A percentile compares a stretch with the other conserved stretches of the same genome.
phyloP scores from a whole-genome alignment of 2,329 filamentous ascomycete genomes.

The Aspergillus sp. region DNA sequence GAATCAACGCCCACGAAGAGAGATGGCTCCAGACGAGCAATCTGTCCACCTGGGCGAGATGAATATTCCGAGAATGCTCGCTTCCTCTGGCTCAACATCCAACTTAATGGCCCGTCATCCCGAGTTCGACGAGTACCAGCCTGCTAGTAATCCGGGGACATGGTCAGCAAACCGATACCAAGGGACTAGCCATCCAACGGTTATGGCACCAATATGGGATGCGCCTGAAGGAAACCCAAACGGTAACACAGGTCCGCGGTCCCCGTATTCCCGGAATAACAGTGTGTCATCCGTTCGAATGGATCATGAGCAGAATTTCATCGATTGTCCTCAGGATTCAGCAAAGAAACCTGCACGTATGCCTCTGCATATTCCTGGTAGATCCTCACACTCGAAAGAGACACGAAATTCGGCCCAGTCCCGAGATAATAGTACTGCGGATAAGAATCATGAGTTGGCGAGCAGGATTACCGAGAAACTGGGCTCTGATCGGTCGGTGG shows the following conservation, averaged over 20 bases:
- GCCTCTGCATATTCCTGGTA: neutral
- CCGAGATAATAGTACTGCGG: constrained; percentile 2
- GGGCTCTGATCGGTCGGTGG: constrained; percentile 22
- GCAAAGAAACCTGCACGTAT: neutral
- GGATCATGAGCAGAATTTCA: neutral
- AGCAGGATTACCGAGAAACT: constrained; percentile 43
- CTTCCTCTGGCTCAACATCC: constrained; percentile 29
- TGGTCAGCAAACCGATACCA: constrained; percentile 15
- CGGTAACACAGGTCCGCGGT: constrained; percentile 25
- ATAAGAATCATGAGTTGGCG: constrained; percentile 19
- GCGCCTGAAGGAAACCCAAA: constrained; percentile 9
- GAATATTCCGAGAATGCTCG: constrained; percentile 34
- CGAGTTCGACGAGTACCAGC: constrained; percentile 28
- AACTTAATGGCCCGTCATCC: constrained; percentile 25
- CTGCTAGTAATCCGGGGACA: constrained; percentile 18
- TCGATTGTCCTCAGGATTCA: neutral
- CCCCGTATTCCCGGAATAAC: constrained; percentile 33
- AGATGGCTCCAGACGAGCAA: constrained; percentile 23
- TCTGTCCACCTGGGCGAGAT: constrained; percentile 35
- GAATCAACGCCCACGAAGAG: constrained; percentile 22
- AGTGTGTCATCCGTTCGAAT: constrained; percentile 18
- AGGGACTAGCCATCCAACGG: neutral
- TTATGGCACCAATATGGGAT: constrained; percentile 9
- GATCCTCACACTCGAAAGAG: constrained; percentile 4
- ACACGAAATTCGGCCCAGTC: neutral